These are phyloP conservation scores for Nemania bipapillata DNA, from an alignment of 2,329 filamentous ascomycete genomes.

Conservation along the genomic window DNA sequence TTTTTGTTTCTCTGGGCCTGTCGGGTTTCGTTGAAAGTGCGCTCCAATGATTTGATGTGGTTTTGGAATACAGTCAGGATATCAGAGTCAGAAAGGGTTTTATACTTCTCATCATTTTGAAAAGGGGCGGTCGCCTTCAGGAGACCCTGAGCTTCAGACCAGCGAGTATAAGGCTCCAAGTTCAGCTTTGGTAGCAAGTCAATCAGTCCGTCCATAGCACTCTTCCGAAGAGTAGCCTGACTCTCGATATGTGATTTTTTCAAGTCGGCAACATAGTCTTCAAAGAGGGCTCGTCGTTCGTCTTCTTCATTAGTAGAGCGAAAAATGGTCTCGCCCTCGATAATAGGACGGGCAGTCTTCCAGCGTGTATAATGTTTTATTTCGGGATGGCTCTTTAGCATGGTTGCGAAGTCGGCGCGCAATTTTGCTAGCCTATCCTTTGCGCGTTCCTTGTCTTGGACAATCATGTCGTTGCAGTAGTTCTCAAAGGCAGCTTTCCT, in stretches of 20 bases:
- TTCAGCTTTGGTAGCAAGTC: conserved; percentile 81
- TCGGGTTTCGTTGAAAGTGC: conserved; percentile 87
- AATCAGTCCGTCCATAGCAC: conserved; percentile 84
- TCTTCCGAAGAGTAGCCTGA: conserved; percentile 76
- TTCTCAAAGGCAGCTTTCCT: conserved; percentile 93
- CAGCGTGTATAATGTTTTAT: conserved; percentile 97
- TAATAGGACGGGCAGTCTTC: conserved; percentile 93
- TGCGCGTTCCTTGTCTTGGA: conserved; percentile 92
- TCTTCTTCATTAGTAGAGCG: conserved; percentile 87
- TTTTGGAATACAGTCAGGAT: conserved; percentile 92
- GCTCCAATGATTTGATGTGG: conserved; percentile 92
- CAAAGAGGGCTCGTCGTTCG: conserved; percentile 88
- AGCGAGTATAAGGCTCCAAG: conserved; percentile 91
- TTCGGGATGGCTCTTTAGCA: conserved; percentile 95
- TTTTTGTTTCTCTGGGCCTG: conserved; percentile 88
- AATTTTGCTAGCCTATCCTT: conserved; percentile 93
- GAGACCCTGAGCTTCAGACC: conserved; percentile 86
- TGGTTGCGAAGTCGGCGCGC: conserved; percentile 91
- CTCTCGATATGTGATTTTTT: conserved; percentile 82
- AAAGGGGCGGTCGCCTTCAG: conserved; percentile 82
- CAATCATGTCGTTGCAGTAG: conserved; percentile 87
- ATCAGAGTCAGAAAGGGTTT: conserved; percentile 85
- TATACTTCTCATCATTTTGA: conserved; percentile 84
- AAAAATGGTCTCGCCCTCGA: conserved; percentile 95
- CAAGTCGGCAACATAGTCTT: conserved; percentile 88